These are phyloP conservation scores for Cerrena zonata DNA, from an alignment of 1,284 basidiomycete genomes.

Conservation along the genomic window DNA sequence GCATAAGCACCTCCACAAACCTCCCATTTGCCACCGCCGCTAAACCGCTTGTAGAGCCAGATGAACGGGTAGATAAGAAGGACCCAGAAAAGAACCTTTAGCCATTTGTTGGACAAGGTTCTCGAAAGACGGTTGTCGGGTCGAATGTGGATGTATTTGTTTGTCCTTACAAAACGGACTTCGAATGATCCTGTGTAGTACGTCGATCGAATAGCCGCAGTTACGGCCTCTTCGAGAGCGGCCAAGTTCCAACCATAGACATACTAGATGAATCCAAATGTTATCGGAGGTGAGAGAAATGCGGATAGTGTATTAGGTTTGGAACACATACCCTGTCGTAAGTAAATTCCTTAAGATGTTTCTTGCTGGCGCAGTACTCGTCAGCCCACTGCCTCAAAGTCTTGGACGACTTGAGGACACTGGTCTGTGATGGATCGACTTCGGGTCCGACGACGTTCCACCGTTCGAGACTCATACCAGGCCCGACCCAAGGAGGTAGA, in stretches of 20 bases:
- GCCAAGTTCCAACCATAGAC: conserved; percentile 68
- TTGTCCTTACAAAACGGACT: conserved; percentile 42
- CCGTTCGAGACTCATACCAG: conserved; percentile 3
- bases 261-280: conserved; percentile 30
- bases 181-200: conserved; percentile 46
- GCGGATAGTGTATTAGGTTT: not conserved
- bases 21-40: conserved; percentile 61
- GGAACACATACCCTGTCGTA: conserved; percentile 53
- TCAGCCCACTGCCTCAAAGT: conserved; percentile 66
- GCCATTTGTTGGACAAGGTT: conserved; percentile 57
- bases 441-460: not conserved
- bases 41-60: conserved; percentile 65
- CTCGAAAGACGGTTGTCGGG: conserved; percentile 57
- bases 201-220: conserved; percentile 42
- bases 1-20: conserved; percentile 67
- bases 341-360: conserved; percentile 59
- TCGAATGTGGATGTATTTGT: conserved; percentile 49
- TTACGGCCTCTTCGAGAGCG: conserved; percentile 48
- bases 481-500: conserved; percentile 29
- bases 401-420: conserved; percentile 41
- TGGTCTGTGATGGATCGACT: conserved; percentile 7
- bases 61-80: conserved; percentile 67
- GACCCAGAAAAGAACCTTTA: conserved; percentile 59
- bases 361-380: conserved; percentile 56
- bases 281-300: not conserved